A percentile compares a stretch with the other conserved stretches of the same genome.
Evolutionary conservation across 169 alveolate species (phyloP).

Genomic region (Plasmodium yoelii): DNA sequence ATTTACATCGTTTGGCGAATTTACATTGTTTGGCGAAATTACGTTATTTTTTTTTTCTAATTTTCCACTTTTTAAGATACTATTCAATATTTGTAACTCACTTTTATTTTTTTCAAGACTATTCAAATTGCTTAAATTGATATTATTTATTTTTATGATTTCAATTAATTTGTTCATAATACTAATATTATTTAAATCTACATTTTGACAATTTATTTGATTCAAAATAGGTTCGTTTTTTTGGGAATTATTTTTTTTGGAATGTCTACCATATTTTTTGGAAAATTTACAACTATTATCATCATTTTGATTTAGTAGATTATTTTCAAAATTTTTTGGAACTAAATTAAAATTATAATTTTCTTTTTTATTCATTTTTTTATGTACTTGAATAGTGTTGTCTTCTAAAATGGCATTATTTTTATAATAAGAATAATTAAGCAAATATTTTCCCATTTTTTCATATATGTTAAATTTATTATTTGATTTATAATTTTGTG

Average conservation of each 20-base stretch:
- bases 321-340: slow-evolving; percentile 8
- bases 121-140: slow-evolving; percentile 42
- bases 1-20: not conserved
- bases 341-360: slow-evolving; percentile 13
- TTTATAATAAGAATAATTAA: slow-evolving; percentile 61
- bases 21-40: not conserved
- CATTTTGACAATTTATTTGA: not conserved
- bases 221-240: not conserved
- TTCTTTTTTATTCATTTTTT: slow-evolving; percentile 21
- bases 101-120: slow-evolving; percentile 20
- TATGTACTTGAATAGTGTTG: slow-evolving; percentile 10
- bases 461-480: slow-evolving; percentile 69
- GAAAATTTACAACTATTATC: not conserved
- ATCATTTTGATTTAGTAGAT: not conserved
- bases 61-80: slow-evolving; percentile 14
- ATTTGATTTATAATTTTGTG: slow-evolving; percentile 60
- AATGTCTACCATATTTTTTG: not conserved
- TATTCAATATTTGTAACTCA: slow-evolving; percentile 47
- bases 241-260: not conserved
- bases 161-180: slow-evolving; percentile 65
- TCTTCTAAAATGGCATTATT: slow-evolving; percentile 47
- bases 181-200: slow-evolving; percentile 10
- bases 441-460: slow-evolving; percentile 73
- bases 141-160: slow-evolving; percentile 55
- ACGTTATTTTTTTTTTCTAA: not conserved